A percentile compares a stretch with the other conserved stretches of the same genome.
These are phyloP conservation scores for Eimeria nieschulzi DNA, from an alignment of 169 alveolate species.

Conservation along the genomic window DNA sequence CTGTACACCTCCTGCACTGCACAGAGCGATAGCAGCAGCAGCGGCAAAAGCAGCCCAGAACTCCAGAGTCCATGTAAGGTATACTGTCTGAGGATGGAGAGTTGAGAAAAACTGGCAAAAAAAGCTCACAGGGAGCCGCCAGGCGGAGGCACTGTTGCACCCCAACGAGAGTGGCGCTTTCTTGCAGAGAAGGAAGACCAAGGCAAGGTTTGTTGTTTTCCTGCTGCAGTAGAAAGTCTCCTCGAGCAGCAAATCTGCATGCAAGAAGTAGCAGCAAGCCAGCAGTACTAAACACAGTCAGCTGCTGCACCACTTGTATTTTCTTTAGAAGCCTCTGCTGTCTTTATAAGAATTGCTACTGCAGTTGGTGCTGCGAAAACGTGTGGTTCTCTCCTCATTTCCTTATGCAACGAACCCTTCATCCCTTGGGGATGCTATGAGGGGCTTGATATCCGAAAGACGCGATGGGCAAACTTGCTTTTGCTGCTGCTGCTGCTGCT, in stretches of 20 bases:
- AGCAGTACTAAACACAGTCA: too few species aligned
- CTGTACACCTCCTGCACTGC: constrained; percentile 50
- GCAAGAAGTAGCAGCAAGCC: background rate
- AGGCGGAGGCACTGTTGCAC: constrained; percentile 36
- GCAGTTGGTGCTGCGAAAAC: constrained; percentile 4
- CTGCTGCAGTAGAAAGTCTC: constrained; percentile 21
- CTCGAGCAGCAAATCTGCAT: constrained; percentile 57
- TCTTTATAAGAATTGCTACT: too few species aligned
- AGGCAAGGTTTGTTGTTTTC: constrained; percentile 16
- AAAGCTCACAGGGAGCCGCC: constrained; percentile 6
- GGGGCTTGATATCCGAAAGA: too few species aligned
- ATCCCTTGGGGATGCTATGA: too few species aligned
- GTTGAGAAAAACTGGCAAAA: background rate
- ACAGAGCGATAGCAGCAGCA: background rate
- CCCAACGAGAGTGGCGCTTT: background rate
- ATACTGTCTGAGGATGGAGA: background rate
- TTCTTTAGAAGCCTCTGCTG: too few species aligned
- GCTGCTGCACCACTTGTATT: too few species aligned
- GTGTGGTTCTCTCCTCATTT: background rate
- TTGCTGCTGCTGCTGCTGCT: background rate
- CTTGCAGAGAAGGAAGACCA: constrained; percentile 38
- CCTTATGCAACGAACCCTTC: too few species aligned
- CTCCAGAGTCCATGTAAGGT: too few species aligned
- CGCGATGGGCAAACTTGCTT: background rate
- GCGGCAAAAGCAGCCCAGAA: background rate